These are phyloP conservation scores for Colletotrichum chrysophilum DNA, from an alignment of 2,329 filamentous ascomycete species.

Conservation along the genomic window DNA sequence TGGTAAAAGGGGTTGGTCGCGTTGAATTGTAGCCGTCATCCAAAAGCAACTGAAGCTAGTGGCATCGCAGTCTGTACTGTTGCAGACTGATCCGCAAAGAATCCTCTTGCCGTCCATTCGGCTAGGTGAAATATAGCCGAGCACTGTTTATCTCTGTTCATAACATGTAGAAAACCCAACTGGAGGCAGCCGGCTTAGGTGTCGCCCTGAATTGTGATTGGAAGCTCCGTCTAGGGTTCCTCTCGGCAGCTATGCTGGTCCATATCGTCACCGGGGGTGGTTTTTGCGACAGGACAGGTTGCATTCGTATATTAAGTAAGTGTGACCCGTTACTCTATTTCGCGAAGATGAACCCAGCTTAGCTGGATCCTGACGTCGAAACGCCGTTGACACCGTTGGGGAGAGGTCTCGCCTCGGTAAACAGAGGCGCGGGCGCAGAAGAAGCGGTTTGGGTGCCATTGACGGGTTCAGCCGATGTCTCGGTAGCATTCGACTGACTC, in stretches of 20 bases:
- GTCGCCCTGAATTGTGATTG: background rate
- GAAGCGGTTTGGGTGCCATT: background rate
- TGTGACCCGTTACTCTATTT: conserved; percentile 13
- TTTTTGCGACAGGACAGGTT: background rate
- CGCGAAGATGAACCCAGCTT: background rate
- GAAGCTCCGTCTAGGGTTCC: background rate
- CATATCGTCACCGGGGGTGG: background rate
- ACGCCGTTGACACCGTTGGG: conserved; percentile 17
- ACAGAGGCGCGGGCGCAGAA: background rate
- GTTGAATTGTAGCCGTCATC: background rate
- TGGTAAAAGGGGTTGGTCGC: background rate
- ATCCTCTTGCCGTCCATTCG: background rate
- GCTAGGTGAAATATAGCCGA: background rate
- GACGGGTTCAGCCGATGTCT: conserved; percentile 1
- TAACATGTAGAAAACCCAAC: background rate
- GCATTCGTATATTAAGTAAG: conserved; percentile 11
- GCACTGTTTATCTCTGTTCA: background rate
- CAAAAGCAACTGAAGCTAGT: background rate
- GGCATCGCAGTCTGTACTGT: background rate
- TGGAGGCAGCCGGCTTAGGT: background rate
- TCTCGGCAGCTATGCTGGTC: background rate
- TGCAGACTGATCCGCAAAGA: background rate
- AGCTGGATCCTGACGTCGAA: conserved; percentile 5
- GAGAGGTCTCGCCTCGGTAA: background rate
- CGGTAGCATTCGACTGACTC: conserved; percentile 33